Base-by-base conservation (phyloP, 257 asterid genomes). In the Gardenia jasminoides region DNA sequence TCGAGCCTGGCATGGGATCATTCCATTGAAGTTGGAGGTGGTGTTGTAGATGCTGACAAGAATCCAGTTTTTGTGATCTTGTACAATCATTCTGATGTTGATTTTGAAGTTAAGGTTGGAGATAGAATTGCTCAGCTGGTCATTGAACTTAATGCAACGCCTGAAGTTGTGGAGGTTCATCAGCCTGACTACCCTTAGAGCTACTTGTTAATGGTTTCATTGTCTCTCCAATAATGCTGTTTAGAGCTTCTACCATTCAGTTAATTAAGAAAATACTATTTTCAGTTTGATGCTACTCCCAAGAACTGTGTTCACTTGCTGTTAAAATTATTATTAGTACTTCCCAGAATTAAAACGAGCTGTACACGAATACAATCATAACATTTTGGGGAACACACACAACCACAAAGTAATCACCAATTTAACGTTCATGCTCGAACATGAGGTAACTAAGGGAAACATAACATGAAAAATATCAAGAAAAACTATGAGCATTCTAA, bases 61-160 rank as follows among this genome's bases (percentile, higher is more conserved):
- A 89, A 91, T 7, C 93, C 90, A 0, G 85, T 88, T 47, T 90
- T 91, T 9, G 94, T 88, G 85, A 86, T 91, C 71, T 66, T 90
- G 83, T 90, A 84, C 76, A 87, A 88, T 76, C 83, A 87, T 76
- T 90, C 91, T 0, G 90, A 87, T 68, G 80, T 79, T 68, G 93
- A 88, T 73, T 89, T 86, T 39, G 87, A 86, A 78, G 89, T 87
- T 69, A 89, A 89, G 70, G 43, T 78, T 50, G 95, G 91, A 3
- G 87, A 86, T 52, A 76, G 84, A 64, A 83, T 87, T 12, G 88
- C 92, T 6, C 85, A 87, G 80, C 15, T 88, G 76, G 82, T 87
- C 28, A 81, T 88, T 17, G 87, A 87, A 81, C 81, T 70, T 70
- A 88, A 83, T 58, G 68, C 78, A 52, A 86, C 87, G 16, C 95